These are phyloP conservation scores for Paramecium sexaurelia DNA, from an alignment of 73 alveolate species.

Conservation along the genomic window DNA sequence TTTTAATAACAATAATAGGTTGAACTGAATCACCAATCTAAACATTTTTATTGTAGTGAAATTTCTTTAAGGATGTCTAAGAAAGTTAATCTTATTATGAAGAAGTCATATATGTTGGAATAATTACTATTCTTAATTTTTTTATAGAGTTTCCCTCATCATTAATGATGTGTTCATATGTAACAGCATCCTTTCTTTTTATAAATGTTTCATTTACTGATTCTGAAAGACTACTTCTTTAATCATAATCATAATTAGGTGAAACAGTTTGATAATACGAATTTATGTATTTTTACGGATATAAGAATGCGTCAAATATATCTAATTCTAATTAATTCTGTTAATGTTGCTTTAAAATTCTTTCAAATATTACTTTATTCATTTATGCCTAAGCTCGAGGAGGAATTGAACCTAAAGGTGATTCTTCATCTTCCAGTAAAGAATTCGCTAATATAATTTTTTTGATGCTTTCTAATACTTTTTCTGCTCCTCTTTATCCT, in stretches of 20 bases:
- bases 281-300: neutral
- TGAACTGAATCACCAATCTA: neutral
- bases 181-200: neutral
- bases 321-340: neutral
- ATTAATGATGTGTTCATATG: neutral
- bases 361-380: neutral
- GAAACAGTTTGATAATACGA: neutral
- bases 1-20: neutral
- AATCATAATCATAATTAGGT: neutral
- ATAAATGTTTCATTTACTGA: neutral
- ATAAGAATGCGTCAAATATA: neutral
- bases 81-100: neutral
- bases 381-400: neutral
- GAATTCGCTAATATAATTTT: neutral
- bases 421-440: neutral
- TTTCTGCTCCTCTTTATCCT: neutral
- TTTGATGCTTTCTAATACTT: neutral
- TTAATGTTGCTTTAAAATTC: neutral
- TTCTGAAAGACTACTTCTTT: slow-evolving; percentile 1
- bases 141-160: neutral
- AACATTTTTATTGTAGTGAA: neutral
- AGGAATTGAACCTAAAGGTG: neutral
- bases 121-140: neutral
- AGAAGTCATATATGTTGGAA: neutral
- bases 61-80: neutral